These are phyloP conservation scores for Xylaria sp. DNA, from an alignment of 2,329 filamentous ascomycete genomes.

Conservation along the genomic window DNA sequence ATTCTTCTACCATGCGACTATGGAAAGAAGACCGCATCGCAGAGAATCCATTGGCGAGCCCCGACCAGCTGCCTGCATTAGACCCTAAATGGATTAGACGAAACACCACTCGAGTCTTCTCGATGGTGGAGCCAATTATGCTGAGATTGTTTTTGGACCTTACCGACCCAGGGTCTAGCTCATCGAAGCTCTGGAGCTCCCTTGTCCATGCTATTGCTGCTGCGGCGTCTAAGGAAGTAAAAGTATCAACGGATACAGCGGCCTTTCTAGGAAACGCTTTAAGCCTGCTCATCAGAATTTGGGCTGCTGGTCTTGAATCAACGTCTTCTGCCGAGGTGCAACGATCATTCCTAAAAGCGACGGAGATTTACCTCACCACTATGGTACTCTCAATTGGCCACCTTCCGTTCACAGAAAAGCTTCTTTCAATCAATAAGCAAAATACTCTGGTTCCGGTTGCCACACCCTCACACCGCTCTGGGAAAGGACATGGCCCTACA, in stretches of 20 bases:
- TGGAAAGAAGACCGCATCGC: slow-evolving; percentile 82
- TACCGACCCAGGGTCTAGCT: slow-evolving; percentile 66
- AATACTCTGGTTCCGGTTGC: slow-evolving; percentile 71
- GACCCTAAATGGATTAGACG: slow-evolving; percentile 89
- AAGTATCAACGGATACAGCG: slow-evolving; percentile 84
- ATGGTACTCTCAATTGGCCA: slow-evolving; percentile 65
- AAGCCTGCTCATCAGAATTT: slow-evolving; percentile 75
- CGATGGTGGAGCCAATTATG: slow-evolving; percentile 68
- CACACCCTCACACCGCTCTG: slow-evolving; percentile 72
- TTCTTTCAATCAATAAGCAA: slow-evolving; percentile 61
- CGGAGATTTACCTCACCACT: slow-evolving; percentile 61
- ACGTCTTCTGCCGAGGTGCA: slow-evolving; percentile 60
- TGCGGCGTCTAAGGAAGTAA: slow-evolving; percentile 87
- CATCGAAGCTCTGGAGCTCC: slow-evolving; percentile 67
- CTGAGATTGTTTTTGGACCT: slow-evolving; percentile 71
- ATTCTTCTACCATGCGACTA: slow-evolving; percentile 65
- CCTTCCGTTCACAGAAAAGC: slow-evolving; percentile 72
- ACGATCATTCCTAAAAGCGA: slow-evolving; percentile 65
- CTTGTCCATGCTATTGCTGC: slow-evolving; percentile 72
- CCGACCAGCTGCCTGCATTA: slow-evolving; percentile 83
- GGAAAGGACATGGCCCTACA: slow-evolving; percentile 62
- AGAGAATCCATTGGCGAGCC: slow-evolving; percentile 66
- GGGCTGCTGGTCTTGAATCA: slow-evolving; percentile 69
- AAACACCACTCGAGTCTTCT: slow-evolving; percentile 73
- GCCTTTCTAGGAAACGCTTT: slow-evolving; percentile 80